A percentile compares a stretch with the other conserved stretches of the same genome.
These are phyloP conservation scores for Ilyonectria mors-panacis DNA, from an alignment of 2,329 filamentous ascomycete species.

Conservation along the genomic window DNA sequence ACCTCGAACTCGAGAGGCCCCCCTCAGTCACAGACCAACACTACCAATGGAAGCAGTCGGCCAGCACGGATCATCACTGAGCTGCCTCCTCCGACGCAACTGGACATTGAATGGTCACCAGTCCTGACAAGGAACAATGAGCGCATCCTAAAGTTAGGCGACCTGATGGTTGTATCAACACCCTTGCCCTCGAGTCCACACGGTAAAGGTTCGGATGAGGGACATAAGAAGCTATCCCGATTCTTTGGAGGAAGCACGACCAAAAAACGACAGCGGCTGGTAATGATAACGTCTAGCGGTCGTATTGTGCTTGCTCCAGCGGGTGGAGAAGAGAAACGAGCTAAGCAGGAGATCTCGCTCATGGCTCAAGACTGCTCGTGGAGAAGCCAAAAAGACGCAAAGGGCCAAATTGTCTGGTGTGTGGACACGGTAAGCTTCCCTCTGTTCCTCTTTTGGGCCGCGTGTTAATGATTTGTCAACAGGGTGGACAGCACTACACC, in stretches of 20 bases:
- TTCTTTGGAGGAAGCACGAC: slow-evolving; percentile 94
- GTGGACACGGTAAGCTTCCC: slow-evolving; percentile 86
- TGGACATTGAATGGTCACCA: slow-evolving; percentile 99
- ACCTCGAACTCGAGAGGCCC: slow-evolving; percentile 49
- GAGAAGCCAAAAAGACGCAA: slow-evolving; percentile 86
- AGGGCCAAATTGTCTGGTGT: slow-evolving; percentile 89
- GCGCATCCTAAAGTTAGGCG: slow-evolving; percentile 93
- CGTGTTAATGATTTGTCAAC: slow-evolving; percentile 6
- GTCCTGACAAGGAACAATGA: slow-evolving; percentile 93
- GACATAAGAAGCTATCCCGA: slow-evolving; percentile 89
- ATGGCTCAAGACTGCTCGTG: slow-evolving; percentile 82
- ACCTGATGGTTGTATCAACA: slow-evolving; percentile 86
- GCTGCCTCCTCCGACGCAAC: slow-evolving; percentile 93
- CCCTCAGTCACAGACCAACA: slow-evolving; percentile 55
- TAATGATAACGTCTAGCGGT: slow-evolving; percentile 94
- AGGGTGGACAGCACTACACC: slow-evolving; percentile 91
- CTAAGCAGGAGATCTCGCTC: slow-evolving; percentile 93
- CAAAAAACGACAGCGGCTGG: slow-evolving; percentile 93
- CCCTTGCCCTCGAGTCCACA: slow-evolving; percentile 83
- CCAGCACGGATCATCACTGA: slow-evolving; percentile 92
- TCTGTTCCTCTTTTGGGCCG: not conserved
- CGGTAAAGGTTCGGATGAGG: slow-evolving; percentile 78
- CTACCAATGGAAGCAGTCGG: slow-evolving; percentile 65
- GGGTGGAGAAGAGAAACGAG: slow-evolving; percentile 95
- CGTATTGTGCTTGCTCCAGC: slow-evolving; percentile 91